A percentile compares a stretch with the other conserved stretches of the same genome.
phyloP scores from a whole-genome alignment of 352 stramenopile species.

The Globisporangium paroecandrum region DNA sequence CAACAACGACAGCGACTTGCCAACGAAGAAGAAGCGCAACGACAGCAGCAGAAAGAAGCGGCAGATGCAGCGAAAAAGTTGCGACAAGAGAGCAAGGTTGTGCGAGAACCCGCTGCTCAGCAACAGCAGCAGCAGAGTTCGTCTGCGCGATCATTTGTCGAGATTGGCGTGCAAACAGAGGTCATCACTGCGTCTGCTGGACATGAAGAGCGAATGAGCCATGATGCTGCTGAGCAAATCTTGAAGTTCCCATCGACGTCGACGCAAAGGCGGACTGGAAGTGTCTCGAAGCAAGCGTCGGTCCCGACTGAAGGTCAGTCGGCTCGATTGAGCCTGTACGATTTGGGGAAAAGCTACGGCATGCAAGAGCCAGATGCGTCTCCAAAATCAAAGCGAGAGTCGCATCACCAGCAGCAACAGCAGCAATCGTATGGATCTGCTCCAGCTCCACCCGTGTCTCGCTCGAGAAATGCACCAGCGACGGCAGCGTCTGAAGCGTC shows the following conservation, averaged over 20 bases:
- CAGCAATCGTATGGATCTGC: neutral
- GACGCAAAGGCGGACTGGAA: constrained; percentile 1
- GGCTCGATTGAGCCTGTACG: constrained; percentile 36
- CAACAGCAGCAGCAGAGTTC: neutral
- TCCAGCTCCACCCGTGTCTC: neutral
- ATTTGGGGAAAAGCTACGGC: constrained; percentile 34
- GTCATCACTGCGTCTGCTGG: neutral
- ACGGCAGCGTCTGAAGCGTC: constrained; percentile 4
- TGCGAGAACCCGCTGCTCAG: neutral
- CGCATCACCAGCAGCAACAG: neutral
- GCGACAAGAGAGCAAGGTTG: neutral
- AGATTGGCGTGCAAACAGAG: constrained; percentile 17
- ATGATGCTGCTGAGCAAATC: neutral
- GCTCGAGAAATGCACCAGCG: neutral
- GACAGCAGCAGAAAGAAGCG: constrained; percentile 2
- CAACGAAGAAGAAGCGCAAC: constrained; percentile 12
- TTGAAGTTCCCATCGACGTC: neutral
- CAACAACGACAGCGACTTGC: constrained; percentile 2
- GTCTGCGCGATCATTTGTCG: neutral
- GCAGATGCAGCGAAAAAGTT: neutral
- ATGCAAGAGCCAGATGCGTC: constrained; percentile 10
- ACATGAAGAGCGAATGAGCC: neutral
- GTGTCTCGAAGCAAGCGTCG: neutral
- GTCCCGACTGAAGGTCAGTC: constrained; percentile 17
- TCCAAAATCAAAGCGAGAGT: neutral